Evolutionary conservation across 2,329 filamentous ascomycete genomes (phyloP), one percentile per base, ranked within the genome.

Genomic region (Diaporthe sp.): DNA sequence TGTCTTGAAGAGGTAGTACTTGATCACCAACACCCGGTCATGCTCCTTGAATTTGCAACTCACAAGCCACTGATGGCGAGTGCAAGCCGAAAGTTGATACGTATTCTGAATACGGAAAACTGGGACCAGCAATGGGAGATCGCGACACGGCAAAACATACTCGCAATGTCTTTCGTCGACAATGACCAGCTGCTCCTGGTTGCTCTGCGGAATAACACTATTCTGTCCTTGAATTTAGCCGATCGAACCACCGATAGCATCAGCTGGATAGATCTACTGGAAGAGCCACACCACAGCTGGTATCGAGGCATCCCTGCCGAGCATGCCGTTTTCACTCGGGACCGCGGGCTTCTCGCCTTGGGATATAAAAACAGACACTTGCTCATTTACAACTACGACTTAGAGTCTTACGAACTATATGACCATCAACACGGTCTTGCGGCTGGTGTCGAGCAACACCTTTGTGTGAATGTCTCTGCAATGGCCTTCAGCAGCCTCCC

Each of bases 401-500:
- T 19, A 25, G 58, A 61, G 12, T 30, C 58, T 8, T 61, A 45
- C 19, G n/a, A 61, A 30, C 17, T 61, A 17, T 61, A 42, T 17
- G 58, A 61, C n/a, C 58, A 61, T 13, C 58, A 61, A 17, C 8
- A 61, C 22, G 58, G 58, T 4, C 58, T 61, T 9, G 10, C 38
- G 4, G 58, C 19, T 25, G 58, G 38, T 8, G 30, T 45, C 10
- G 38, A 61, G 15, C 58, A 61, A 25, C 58, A 45, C 10, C n/a
- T 61, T 1, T 42, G 6, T 22, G 30, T 61, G 30, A 28, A 13
- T 25, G 45, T 61, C 7, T 61, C 28, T 17, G 38, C 58, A 6
- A 61, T 61, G 58, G 58, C 58, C 6, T 61, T 61, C 17, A 61
- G 58, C 25, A 61, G 45, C 9, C 58, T 61, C 7, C 58, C 58